Evolutionary conservation across 2,329 filamentous ascomycete species (phyloP), one percentile per base, ranked within the genome.

Genomic region (Fusarium nanum): DNA sequence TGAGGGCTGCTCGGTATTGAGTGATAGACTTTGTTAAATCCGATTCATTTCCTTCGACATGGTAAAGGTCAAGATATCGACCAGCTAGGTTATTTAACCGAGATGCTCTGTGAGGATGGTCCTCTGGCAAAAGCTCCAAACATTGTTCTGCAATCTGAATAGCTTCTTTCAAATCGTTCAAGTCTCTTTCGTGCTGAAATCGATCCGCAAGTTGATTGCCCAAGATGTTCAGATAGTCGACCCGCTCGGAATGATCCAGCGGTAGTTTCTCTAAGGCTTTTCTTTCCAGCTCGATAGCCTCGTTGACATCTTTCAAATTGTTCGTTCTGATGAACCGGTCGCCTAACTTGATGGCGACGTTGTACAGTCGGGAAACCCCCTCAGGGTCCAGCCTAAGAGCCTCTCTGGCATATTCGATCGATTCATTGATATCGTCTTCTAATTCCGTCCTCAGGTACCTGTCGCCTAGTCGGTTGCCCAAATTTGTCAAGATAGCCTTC

Each of bases 281-380:
- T 3, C 46, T 57, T 40, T 57, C 55, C 5, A 53, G 32, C 8
- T 53, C 55, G 6, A 57, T 57, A 16, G 55, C 46, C 46, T 57
- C 46, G 2, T 57, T 10, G 14, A 53, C 55, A 42, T 57, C 46
- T 4, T 32, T 18, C 3, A 53, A 4, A 2, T 57, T 20, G 2
- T 20, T 27, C 1, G 6, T 53, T 10, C 32, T 25, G 1, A 46
- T 47, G 2, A 57, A 57, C 2, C 46, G 32, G 8, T 57, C 55
- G 1, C 55, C 55, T 3, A 57, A 7, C 13, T 57, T 57, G 1
- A 57, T 57, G 3, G 55, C 55, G 1, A 57, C 34, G 16, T 57
- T 57, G 20, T 42, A 53, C 1, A 57, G 46, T 32, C 46, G 32
- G 5, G 30, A 27, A 13, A 7, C 13, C 2, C 40, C n/a, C 9